Percentiles rank a stretch among this genome's conserved stretches.
Conservation (phyloP, 768 basidiomycete genomes). For the Pleurotus ostreatus region DNA sequence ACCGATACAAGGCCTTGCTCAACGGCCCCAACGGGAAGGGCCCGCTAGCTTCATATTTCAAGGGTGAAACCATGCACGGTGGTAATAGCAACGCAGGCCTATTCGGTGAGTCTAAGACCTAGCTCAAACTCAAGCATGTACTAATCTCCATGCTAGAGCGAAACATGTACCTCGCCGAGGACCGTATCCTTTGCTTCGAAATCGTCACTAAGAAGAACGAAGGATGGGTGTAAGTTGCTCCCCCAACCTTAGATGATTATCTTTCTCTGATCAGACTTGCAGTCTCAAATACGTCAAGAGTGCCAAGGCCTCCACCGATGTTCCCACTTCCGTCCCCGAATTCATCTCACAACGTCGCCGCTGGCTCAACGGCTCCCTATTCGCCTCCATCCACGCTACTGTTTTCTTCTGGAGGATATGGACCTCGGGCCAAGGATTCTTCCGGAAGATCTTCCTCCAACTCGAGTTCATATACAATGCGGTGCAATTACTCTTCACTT, state of each 20-base stretch:
- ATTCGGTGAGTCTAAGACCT: constrained; percentile 42
- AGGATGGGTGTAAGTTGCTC: constrained; percentile 65
- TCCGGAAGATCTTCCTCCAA: constrained; percentile 77
- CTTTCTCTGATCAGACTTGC: constrained; percentile 8
- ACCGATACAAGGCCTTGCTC: constrained; percentile 81
- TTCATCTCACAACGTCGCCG: constrained; percentile 93
- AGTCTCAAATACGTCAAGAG: constrained; percentile 88
- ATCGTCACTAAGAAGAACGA: constrained; percentile 87
- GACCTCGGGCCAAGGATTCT: constrained; percentile 86
- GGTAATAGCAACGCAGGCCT: constrained; percentile 62
- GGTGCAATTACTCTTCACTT: constrained; percentile 86
- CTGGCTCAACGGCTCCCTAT: constrained; percentile 87
- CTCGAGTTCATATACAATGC: constrained; percentile 92
- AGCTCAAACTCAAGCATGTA: neutral
- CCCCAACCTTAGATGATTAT: constrained; percentile 9
- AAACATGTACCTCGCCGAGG: constrained; percentile 91
- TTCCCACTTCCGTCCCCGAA: constrained; percentile 85
- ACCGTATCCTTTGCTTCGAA: constrained; percentile 90
- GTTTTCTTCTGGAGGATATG: constrained; percentile 87
- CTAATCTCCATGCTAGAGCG: constrained; percentile 38
- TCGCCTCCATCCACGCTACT: constrained; percentile 90
- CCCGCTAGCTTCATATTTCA: constrained; percentile 90
- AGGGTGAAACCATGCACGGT: constrained; percentile 85
- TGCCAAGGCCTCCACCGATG: constrained; percentile 95
- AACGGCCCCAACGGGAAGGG: constrained; percentile 88